Conservation (phyloP, 2,329 filamentous ascomycete species). For the Colletotrichum acutatum region DNA sequence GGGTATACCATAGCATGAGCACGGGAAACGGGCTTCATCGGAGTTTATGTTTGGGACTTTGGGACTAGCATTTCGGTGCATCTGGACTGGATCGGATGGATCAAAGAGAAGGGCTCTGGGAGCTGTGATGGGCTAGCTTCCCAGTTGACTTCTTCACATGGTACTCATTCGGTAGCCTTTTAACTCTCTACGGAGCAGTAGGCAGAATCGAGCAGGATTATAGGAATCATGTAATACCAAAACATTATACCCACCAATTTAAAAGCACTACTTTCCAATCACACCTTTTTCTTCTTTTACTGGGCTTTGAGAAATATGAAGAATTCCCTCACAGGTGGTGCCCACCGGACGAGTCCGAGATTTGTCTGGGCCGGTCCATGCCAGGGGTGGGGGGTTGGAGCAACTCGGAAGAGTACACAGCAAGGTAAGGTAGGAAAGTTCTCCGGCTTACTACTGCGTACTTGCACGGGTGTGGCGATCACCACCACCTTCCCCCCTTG, state of each 20-base stretch:
- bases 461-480: conserved; percentile 6
- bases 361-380: conserved; percentile 5
- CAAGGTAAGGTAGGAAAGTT: neutral
- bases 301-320: neutral
- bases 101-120: conserved; percentile 41
- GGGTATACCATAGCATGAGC: conserved; percentile 31
- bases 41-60: conserved; percentile 26
- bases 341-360: neutral
- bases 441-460: neutral
- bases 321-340: neutral
- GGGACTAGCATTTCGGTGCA: conserved; percentile 35
- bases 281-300: too few species aligned
- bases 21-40: conserved; percentile 21
- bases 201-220: conserved; percentile 23
- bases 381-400: neutral
- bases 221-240: conserved; percentile 35
- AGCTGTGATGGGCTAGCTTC: conserved; percentile 44
- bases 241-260: conserved; percentile 29
- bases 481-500: conserved; percentile 26
- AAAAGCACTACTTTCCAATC: conserved; percentile 4
- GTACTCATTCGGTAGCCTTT: neutral
- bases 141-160: conserved; percentile 32
- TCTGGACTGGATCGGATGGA: conserved; percentile 38
- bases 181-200: conserved; percentile 8
- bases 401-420: neutral